Base-by-base conservation (phyloP, 352 stramenopile species). In the Phytophthora agathidicida region DNA sequence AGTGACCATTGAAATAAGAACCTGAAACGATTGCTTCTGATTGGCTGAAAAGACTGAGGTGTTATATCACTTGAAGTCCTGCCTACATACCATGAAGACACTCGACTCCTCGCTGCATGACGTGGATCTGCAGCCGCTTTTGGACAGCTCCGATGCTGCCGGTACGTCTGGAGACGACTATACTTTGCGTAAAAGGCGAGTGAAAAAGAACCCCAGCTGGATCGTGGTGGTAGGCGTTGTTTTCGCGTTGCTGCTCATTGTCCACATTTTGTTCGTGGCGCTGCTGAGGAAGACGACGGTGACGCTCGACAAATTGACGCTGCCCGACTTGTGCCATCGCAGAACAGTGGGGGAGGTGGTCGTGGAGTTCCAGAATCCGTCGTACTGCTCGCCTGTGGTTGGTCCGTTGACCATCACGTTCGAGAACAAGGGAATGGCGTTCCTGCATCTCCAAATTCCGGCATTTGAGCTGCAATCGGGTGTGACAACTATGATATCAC, bases 281-380 rank as follows among this genome's bases (percentile, higher is more conserved):
- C 59, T 85, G 44, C 57, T 94, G 43, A 66, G 75, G 24, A 86
- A 89, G 54, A 88, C 83, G 20, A 81, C 68, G 16, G 71, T 83
- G 39, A 58, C 68, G 23, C 47, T 94, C 19, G 60, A 80, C 19
- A 70, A 78, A 36, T 61, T 93, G 17, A 90, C 74, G 22, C 42
- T 94, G 8, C 81, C 85, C 2, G 85, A 94, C 19, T 45, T 94
- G 39, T 94, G 85, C 45, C 82, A 92, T 49, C 36, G 41, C 11
- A 62, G 64, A 11, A 84, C 75, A 16, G 45, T 70, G 5, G 85
- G 83, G 17, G 68, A 82, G 24, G 50, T 84, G 20, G 53, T 89
- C 13, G 19, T 94, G 28, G 58, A 77, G 48, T 80, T 91, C 49
- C 55, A 81, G 22, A 94, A 94, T 45, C 85, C 85, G 49, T 93